Evolutionary conservation across 495 filamentous ascomycete genomes (phyloP), one percentile per base, ranked within the genome.

Genomic region (Lindgomyces ingoldianus): DNA sequence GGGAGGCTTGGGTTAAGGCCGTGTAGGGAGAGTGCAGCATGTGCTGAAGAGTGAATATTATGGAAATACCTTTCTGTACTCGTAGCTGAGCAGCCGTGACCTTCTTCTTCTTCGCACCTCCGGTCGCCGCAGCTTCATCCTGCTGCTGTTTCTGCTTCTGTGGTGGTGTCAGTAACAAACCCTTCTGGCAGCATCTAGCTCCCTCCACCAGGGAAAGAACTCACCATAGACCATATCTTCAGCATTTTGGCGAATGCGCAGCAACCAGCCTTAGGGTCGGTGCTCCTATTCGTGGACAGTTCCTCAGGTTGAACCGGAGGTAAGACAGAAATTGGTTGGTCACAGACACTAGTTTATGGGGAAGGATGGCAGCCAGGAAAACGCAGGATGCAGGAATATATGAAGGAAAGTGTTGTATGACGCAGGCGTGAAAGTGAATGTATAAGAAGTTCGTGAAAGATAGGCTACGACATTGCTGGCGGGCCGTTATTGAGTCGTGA

Each of bases 171-270:
- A 72, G 70, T 58, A 16, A 3, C n/a, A 24, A 22, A 14, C 3
- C 16, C 18, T 24, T 29, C 26, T 22, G 14, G 18, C 16, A 8
- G 42, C 14, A 45, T 22, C 8, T 33, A 14, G 14, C 50, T 16
- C 4, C n/a, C 11, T 25, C 10, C 29, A 19, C 12, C 19, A 21
- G 2, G 6, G 21, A 11, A 26, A 24, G 55, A 33, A 84, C 47
- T 81, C n/a, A 96, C 93, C 93, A 98, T 96, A 75, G 92, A 96
- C 94, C 94, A 98, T 81, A 98, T 96, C 77, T 98, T 98, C 81
- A 97, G 82, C 94, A 98, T 98, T 70, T 77, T 91, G 85, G 61
- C 74, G 60, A 70, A 60, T 14, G 10, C 41, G 60, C 51, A 25
- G 45, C 4, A 18, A 24, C 49, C 39, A 22, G 25, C 8, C 29